Evolutionary conservation across 2,329 filamentous ascomycete genomes (phyloP).

Genomic region (Fusarium napiforme): DNA sequence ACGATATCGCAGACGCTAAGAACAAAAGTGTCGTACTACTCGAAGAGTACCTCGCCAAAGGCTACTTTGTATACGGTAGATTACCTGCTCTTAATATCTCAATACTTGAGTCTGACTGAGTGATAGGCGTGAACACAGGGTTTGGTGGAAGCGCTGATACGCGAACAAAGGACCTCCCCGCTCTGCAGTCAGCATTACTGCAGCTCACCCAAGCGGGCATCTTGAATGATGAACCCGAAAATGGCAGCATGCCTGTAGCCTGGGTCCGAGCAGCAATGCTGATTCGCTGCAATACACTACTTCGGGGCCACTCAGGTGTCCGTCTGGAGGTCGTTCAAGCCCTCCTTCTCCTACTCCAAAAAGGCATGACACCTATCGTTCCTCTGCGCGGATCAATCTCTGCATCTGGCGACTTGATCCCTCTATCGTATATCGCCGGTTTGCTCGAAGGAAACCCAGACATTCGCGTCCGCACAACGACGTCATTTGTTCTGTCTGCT

Average conservation of each 20-base stretch:
- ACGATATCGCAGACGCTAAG: accelerated
- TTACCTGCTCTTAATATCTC: accelerated
- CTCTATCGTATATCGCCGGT: neutral
- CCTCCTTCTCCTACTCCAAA: accelerated
- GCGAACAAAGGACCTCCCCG: neutral
- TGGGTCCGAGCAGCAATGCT: neutral
- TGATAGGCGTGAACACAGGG: neutral
- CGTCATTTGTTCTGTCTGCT: accelerated
- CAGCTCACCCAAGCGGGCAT: accelerated
- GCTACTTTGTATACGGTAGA: neutral
- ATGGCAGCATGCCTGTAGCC: neutral
- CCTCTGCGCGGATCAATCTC: neutral
- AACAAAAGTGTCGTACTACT: neutral
- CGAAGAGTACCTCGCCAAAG: neutral
- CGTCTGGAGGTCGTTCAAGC: neutral
- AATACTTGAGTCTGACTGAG: accelerated
- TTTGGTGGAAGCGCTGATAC: neutral
- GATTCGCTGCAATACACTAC: neutral
- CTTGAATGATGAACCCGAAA: accelerated
- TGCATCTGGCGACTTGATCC: neutral
- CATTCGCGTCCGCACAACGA: accelerated
- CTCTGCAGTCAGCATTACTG: neutral
- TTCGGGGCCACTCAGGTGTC: accelerated
- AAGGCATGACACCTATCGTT: neutral
- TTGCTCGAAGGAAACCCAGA: neutral